Percentiles rank a stretch among this genome's conserved stretches.
These are phyloP conservation scores for Suhomyces atakaporum DNA, from an alignment of 1,139 yeast species.

Conservation along the genomic window DNA sequence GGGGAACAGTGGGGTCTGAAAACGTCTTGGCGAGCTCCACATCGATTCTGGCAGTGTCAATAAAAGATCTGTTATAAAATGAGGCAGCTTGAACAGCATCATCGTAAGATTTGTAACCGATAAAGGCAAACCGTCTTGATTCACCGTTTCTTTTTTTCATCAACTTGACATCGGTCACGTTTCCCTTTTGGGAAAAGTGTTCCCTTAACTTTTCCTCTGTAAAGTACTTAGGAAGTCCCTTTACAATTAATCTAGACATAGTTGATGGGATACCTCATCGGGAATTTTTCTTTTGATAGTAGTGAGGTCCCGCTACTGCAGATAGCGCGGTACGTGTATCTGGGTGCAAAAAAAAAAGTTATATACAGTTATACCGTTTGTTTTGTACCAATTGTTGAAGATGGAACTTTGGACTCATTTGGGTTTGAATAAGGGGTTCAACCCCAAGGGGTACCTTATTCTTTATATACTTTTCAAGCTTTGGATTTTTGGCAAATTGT, in stretches of 20 bases:
- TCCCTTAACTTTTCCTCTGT: slow-evolving; percentile 73
- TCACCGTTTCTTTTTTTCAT: slow-evolving; percentile 81
- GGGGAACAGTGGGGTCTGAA: slow-evolving; percentile 80
- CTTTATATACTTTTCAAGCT: not conserved
- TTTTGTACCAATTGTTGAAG: not conserved
- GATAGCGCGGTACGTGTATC: not conserved
- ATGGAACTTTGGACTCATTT: slow-evolving; percentile 28
- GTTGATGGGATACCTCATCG: slow-evolving; percentile 9
- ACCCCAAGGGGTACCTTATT: no score
- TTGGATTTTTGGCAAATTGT: not conserved
- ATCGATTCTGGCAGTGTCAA: slow-evolving; percentile 77
- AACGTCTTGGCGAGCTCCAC: slow-evolving; percentile 85
- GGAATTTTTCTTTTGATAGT: slow-evolving; percentile 5
- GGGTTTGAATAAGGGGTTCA: slow-evolving; percentile 18
- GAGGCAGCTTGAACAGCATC: slow-evolving; percentile 82
- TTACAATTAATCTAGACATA: slow-evolving; percentile 95
- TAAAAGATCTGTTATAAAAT: slow-evolving; percentile 74
- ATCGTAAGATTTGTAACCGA: slow-evolving; percentile 71
- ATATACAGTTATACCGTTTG: not conserved
- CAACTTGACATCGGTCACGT: slow-evolving; percentile 85
- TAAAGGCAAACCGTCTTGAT: slow-evolving; percentile 89
- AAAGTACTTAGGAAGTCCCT: slow-evolving; percentile 81
- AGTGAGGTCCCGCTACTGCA: not conserved
- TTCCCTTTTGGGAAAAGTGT: slow-evolving; percentile 64
- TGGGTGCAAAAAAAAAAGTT: slow-evolving; percentile 7